These are phyloP conservation scores for Artemisia argyi DNA, from an alignment of 129 eudicot genomes.

Conservation along the genomic window DNA sequence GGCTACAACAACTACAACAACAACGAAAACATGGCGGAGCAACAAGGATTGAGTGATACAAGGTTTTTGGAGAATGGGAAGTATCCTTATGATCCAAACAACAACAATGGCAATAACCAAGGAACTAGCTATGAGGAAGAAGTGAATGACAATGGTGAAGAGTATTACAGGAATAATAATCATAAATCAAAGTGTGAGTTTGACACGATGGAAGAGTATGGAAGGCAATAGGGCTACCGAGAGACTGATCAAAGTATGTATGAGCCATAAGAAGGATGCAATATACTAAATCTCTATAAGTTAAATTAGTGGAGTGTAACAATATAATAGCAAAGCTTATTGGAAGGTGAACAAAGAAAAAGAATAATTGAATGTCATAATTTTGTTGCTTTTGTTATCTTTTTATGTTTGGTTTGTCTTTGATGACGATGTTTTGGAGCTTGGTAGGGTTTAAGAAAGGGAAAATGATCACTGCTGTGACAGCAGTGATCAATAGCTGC, in stretches of 20 bases:
- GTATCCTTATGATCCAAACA: slow-evolving; percentile 32
- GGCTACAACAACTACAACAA: slow-evolving; percentile 23
- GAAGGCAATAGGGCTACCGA: slow-evolving; percentile 56
- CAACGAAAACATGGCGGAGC: slow-evolving; percentile 27
- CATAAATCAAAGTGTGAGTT: slow-evolving; percentile 52
- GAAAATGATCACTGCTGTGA: no score
- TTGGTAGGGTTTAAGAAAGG: slow-evolving; percentile 6
- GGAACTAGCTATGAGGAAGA: slow-evolving; percentile 30
- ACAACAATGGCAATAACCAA: slow-evolving; percentile 27
- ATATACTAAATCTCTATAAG: slow-evolving; percentile 15
- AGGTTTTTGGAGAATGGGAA: slow-evolving; percentile 52
- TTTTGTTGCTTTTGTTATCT: slow-evolving; percentile 16
- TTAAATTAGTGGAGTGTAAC: slow-evolving; percentile 1
- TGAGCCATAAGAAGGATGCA: slow-evolving; percentile 24
- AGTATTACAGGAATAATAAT: slow-evolving; percentile 36
- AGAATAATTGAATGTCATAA: slow-evolving; percentile 2
- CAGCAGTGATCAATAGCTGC: no score
- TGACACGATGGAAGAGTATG: slow-evolving; percentile 76
- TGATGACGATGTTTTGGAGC: slow-evolving; percentile 7
- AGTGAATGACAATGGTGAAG: slow-evolving; percentile 39
- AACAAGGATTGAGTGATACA: slow-evolving; percentile 70
- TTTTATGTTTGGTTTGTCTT: slow-evolving; percentile 19
- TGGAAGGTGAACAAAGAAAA: slow-evolving; percentile 6
- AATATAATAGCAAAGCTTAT: slow-evolving; percentile 20
- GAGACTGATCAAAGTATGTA: slow-evolving; percentile 15